Conservation (phyloP, 2,329 filamentous ascomycete species). For the Epicoccum sorghinum region DNA sequence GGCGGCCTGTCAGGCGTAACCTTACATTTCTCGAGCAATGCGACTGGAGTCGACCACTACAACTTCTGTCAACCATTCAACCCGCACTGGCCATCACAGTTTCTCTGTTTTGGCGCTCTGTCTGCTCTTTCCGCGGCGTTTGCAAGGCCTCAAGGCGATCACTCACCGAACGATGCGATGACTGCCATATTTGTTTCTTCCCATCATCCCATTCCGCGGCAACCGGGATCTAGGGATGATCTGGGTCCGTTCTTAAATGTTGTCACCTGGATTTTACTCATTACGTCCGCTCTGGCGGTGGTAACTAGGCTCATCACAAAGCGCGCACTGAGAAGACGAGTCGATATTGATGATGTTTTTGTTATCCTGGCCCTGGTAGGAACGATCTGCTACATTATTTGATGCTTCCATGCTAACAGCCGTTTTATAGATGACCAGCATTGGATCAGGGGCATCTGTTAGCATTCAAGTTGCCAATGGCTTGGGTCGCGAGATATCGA, state of each 20-base stretch:
- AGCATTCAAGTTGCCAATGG: conserved; percentile 40
- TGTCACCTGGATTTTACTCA: conserved; percentile 44
- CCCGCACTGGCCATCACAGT: conserved; percentile 16
- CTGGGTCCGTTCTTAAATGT: conserved; percentile 45
- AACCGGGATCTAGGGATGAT: conserved; percentile 35
- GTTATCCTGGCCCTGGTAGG: conserved; percentile 42
- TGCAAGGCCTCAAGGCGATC: conserved; percentile 14
- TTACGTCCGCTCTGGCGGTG: conserved; percentile 42
- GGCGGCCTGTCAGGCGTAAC: conserved; percentile 14
- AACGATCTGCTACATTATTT: background rate
- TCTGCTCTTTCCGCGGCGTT: conserved; percentile 1
- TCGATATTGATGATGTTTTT: conserved; percentile 45
- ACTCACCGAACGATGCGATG: conserved; percentile 34
- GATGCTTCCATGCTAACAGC: conserved; percentile 15
- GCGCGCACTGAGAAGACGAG: conserved; percentile 36
- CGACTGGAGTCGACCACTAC: conserved; percentile 16
- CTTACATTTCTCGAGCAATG: conserved; percentile 29
- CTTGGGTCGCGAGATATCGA: conserved; percentile 34
- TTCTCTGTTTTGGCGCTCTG: conserved; percentile 4
- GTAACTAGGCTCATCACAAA: conserved; percentile 44
- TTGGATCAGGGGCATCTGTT: conserved; percentile 42
- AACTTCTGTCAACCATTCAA: conserved; percentile 16
- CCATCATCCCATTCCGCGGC: conserved; percentile 33
- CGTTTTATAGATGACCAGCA: conserved; percentile 31
- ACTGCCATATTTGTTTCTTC: conserved; percentile 30